Percentiles rank a stretch among this genome's conserved stretches.
phyloP scores from a whole-genome alignment of 345 rosid species.

The Clausena lansium region DNA sequence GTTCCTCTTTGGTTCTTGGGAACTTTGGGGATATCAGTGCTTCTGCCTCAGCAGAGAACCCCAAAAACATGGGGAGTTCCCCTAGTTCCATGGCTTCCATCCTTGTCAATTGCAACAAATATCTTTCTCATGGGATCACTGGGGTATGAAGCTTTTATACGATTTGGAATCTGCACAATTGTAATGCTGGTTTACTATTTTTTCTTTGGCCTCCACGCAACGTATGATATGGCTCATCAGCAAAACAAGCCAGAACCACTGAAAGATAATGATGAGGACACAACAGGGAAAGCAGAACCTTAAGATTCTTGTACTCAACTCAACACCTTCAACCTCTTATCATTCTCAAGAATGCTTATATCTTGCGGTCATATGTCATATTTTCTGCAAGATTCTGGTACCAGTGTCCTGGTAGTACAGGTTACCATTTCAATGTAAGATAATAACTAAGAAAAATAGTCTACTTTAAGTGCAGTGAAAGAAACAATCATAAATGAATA shows the following conservation, averaged over 20 bases:
- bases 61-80: slow-evolving; percentile 75
- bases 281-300: slow-evolving; percentile 11
- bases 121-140: slow-evolving; percentile 65
- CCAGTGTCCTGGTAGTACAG: neutral
- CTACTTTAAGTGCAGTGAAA: neutral
- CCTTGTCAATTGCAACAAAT: slow-evolving; percentile 58
- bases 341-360: slow-evolving; percentile 1
- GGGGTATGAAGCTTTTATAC: slow-evolving; percentile 32
- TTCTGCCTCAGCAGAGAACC: slow-evolving; percentile 52
- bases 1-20: slow-evolving; percentile 56
- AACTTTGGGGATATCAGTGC: slow-evolving; percentile 37
- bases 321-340: slow-evolving; percentile 1
- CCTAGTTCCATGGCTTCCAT: slow-evolving; percentile 69
- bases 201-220: slow-evolving; percentile 55
- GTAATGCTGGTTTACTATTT: slow-evolving; percentile 54
- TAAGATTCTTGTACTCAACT: slow-evolving; percentile 1
- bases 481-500: neutral
- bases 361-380: neutral
- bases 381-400: neutral
- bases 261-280: slow-evolving; percentile 19
- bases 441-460: neutral
- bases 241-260: slow-evolving; percentile 18
- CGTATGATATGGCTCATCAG: slow-evolving; percentile 62
- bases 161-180: slow-evolving; percentile 56
- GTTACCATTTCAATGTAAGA: neutral